Evolutionary conservation across 2,329 filamentous ascomycete genomes (phyloP).

Genomic region (Nemania serpens): DNA sequence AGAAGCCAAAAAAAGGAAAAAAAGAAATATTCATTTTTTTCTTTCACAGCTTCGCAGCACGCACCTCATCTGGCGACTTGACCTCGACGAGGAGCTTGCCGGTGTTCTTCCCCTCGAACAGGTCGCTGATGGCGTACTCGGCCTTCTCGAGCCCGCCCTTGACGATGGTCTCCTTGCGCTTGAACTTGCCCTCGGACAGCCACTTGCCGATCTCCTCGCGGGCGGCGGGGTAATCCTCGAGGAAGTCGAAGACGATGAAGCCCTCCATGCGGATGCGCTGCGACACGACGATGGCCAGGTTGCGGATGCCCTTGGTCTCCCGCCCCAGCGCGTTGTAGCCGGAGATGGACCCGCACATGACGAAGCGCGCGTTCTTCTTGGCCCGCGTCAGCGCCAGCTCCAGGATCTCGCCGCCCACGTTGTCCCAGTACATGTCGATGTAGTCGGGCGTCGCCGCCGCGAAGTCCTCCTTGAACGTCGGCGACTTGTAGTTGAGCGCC

Average conservation of each 20-base stretch:
- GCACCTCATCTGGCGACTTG: slow-evolving; percentile 44
- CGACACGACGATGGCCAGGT: slow-evolving; percentile 37
- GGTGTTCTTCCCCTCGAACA: slow-evolving; percentile 73
- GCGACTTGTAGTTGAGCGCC: slow-evolving; percentile 64
- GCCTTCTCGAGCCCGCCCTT: slow-evolving; percentile 69
- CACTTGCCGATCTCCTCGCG: slow-evolving; percentile 66
- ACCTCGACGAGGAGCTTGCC: slow-evolving; percentile 67
- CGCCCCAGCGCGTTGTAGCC: slow-evolving; percentile 66
- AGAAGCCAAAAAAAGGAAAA: too few species aligned
- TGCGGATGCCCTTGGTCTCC: slow-evolving; percentile 53
- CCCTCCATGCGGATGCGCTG: slow-evolving; percentile 67
- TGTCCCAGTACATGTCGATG: slow-evolving; percentile 67
- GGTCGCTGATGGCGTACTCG: slow-evolving; percentile 63
- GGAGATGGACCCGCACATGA: slow-evolving; percentile 73
- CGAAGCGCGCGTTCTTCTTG: slow-evolving; percentile 65
- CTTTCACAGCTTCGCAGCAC: slow-evolving; percentile 35
- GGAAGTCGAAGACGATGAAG: slow-evolving; percentile 75
- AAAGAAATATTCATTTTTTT: too few species aligned
- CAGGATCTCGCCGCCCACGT: slow-evolving; percentile 73
- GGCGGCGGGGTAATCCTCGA: slow-evolving; percentile 60
- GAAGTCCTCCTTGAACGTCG: slow-evolving; percentile 57
- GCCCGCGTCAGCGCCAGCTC: slow-evolving; percentile 69
- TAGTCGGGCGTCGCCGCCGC: slow-evolving; percentile 56
- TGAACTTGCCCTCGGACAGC: slow-evolving; percentile 73
- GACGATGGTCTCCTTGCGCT: slow-evolving; percentile 72